These are phyloP conservation scores for Mantamonas sphyraenae DNA, from an alignment of 78 protist genomes.

Conservation along the genomic window DNA sequence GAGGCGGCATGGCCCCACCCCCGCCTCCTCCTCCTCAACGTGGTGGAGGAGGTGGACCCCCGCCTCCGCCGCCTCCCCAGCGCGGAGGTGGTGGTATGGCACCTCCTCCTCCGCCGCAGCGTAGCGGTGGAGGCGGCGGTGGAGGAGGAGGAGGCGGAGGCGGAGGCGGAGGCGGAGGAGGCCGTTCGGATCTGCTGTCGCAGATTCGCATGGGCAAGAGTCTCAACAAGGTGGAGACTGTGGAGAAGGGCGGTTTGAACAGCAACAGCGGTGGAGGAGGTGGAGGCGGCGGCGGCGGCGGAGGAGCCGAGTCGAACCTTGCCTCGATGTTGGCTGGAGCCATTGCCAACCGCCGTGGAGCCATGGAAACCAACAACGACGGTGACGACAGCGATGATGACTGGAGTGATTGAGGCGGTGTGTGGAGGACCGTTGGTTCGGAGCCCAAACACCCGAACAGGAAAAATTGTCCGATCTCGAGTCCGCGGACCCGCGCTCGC, in stretches of 20 bases:
- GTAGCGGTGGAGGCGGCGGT: neutral
- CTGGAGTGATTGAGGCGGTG: no score
- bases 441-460: no score
- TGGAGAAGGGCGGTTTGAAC: no score
- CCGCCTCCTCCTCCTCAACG: constrained; percentile 36
- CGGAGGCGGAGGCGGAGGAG: constrained; percentile 21
- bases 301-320: constrained; percentile 39
- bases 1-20: constrained; percentile 18
- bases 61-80: constrained; percentile 46
- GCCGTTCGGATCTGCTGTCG: constrained; percentile 35
- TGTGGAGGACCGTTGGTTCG: no score
- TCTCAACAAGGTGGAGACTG: constrained; percentile 34
- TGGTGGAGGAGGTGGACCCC: constrained; percentile 28
- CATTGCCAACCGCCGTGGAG: constrained; percentile 43
- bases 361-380: constrained; percentile 43
- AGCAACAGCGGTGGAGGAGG: no score
- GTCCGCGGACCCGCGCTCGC: no score
- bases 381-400: constrained; percentile 41
- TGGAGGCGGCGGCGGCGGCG: constrained; percentile 9
- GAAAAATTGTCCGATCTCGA: no score
- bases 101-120: constrained; percentile 45
- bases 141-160: neutral
- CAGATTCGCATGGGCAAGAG: constrained; percentile 30
- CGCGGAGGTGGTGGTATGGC: no score
- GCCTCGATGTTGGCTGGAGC: constrained; percentile 44